These are phyloP conservation scores for Alternaria sp. DNA, from an alignment of 2,329 filamentous ascomycete genomes.

Conservation along the genomic window DNA sequence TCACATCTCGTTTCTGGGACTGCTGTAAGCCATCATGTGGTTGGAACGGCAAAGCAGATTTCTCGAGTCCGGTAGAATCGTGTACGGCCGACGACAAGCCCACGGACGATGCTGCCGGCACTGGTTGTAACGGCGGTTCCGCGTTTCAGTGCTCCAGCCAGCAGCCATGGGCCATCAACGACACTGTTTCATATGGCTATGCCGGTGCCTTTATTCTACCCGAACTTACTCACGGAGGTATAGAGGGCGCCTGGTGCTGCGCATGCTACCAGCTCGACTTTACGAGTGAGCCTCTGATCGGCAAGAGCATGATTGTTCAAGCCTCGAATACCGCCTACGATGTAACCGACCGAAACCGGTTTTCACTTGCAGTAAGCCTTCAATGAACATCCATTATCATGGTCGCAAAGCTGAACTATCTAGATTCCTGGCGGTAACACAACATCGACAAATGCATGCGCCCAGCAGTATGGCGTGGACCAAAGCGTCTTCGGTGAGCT, in stretches of 20 bases:
- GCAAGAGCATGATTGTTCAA: conserved; percentile 70
- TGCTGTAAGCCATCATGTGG: conserved; percentile 75
- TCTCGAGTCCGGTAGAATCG: conserved; percentile 59
- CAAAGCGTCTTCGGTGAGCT: conserved; percentile 43
- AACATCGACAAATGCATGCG: conserved; percentile 42
- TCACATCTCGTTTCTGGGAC: conserved; percentile 56
- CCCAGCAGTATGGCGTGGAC: conserved; percentile 39
- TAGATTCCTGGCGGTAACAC: conserved; percentile 48
- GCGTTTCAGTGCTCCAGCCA: conserved; percentile 67
- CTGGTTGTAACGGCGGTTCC: conserved; percentile 62
- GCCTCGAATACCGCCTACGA: conserved; percentile 65
- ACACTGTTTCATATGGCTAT: conserved; percentile 67
- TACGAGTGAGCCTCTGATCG: conserved; percentile 60
- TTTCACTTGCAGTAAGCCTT: conserved; percentile 43
- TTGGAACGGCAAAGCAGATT: conserved; percentile 63
- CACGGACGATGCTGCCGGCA: conserved; percentile 55
- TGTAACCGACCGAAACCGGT: conserved; percentile 40
- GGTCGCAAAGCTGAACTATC: conserved; percentile 13
- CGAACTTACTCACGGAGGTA: conserved; percentile 48
- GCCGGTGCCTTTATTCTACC: conserved; percentile 63
- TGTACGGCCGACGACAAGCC: conserved; percentile 64
- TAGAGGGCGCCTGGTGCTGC: conserved; percentile 70
- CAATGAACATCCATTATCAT: neutral
- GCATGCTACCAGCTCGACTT: conserved; percentile 69
- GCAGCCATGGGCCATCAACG: conserved; percentile 66